These are phyloP conservation scores for Ephemerocybe angulata DNA, from an alignment of 768 basidiomycete genomes.

Conservation along the genomic window DNA sequence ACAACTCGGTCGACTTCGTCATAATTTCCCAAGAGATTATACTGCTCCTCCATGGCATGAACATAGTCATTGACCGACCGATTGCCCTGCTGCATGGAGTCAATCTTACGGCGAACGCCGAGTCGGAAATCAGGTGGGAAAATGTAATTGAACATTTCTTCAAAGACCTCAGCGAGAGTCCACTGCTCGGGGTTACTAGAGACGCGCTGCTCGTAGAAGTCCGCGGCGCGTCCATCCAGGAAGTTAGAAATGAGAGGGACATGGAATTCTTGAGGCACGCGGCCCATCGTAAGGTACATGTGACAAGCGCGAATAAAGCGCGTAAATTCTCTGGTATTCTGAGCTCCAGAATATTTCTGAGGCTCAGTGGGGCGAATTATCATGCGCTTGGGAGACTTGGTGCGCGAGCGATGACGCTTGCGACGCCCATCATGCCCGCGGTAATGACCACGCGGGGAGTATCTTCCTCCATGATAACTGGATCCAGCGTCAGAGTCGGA, in stretches of 20 bases:
- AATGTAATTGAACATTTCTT: slow-evolving; percentile 31
- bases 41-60: slow-evolving; percentile 32
- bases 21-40: slow-evolving; percentile 28
- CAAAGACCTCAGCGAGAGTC: slow-evolving; percentile 24
- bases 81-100: slow-evolving; percentile 19
- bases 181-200: slow-evolving; percentile 20
- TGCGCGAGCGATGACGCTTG: too few species aligned
- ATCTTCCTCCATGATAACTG: too few species aligned
- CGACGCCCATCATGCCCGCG: too few species aligned
- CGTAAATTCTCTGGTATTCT: neutral
- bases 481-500: too few species aligned
- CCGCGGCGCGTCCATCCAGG: slow-evolving; percentile 27
- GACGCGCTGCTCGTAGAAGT: slow-evolving; percentile 29
- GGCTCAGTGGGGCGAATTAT: too few species aligned
- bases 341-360: too few species aligned
- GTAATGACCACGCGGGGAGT: too few species aligned
- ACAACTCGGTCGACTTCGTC: slow-evolving; percentile 27
- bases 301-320: neutral
- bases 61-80: slow-evolving; percentile 29
- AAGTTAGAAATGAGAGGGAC: slow-evolving; percentile 24
- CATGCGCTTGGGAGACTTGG: too few species aligned
- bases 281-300: too few species aligned
- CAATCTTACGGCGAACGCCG: neutral
- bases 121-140: slow-evolving; percentile 28
- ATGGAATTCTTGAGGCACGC: neutral